These are phyloP conservation scores for Exophiala dermatitidis DNA, from an alignment of 2,329 filamentous ascomycete species.

Conservation along the genomic window DNA sequence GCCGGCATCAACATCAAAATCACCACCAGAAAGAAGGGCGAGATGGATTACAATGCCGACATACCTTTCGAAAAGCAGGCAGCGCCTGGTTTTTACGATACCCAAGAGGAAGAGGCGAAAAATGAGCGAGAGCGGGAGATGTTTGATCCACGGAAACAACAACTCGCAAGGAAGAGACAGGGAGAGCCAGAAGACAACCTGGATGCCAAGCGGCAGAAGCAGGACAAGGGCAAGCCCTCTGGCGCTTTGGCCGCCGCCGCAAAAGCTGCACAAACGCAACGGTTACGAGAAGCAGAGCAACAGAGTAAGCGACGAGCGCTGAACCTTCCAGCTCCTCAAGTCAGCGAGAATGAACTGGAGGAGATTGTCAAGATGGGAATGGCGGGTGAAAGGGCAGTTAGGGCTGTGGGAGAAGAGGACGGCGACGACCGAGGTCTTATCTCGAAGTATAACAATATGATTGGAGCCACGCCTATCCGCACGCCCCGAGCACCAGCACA, in stretches of 20 bases:
- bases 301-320: slow-evolving; percentile 83
- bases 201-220: slow-evolving; percentile 76
- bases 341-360: slow-evolving; percentile 85
- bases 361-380: slow-evolving; percentile 99
- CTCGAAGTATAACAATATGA: slow-evolving; percentile 75
- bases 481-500: slow-evolving; percentile 86
- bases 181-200: slow-evolving; percentile 78
- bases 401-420: slow-evolving; percentile 68
- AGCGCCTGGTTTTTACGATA: slow-evolving; percentile 86
- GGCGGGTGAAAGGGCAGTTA: slow-evolving; percentile 77
- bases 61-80: slow-evolving; percentile 95
- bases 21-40: slow-evolving; percentile 78
- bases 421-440: slow-evolving; percentile 78
- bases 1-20: slow-evolving; percentile 98
- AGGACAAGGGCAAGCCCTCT: slow-evolving; percentile 72
- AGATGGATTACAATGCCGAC: slow-evolving; percentile 99
- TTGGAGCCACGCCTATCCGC: slow-evolving; percentile 76
- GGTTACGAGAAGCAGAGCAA: slow-evolving; percentile 90
- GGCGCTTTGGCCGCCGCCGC: slow-evolving; percentile 78
- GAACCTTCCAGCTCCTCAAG: slow-evolving; percentile 80
- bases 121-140: slow-evolving; percentile 80
- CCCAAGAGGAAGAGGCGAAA: slow-evolving; percentile 65
- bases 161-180: slow-evolving; percentile 85
- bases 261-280: slow-evolving; percentile 90
- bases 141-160: slow-evolving; percentile 89